Evolutionary conservation across 257 asterid species (phyloP), one percentile per base, ranked within the genome.

Genomic region (Agastache rugosa): DNA sequence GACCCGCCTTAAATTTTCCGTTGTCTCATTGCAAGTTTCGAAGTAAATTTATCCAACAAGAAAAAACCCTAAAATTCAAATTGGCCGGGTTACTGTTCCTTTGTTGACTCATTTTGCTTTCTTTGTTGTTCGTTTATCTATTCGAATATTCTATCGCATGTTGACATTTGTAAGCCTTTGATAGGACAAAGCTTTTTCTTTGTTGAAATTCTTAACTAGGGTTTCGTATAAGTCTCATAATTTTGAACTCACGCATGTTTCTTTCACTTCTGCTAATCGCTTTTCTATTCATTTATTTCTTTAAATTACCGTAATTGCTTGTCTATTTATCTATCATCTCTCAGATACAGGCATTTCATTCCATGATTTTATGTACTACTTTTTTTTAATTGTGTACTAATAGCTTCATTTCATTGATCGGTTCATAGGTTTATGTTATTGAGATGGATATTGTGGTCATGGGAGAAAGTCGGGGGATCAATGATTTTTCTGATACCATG

Each of bases 11-110:
- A 54, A 55, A n/a, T 72, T 71, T 62, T 19, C 9, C 42, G 37
- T 37, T 48, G 59, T 71, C 66, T 64, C 37, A n/a, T 75, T 72
- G 17, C 0, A 62, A 14, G 47, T 65, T 0, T 19, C 27, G 27
- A 10, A 17, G 66, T 22, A 39, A 48, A 51, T 75, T 81, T 50
- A 53, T 65, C 14, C 67, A 29, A 23, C 67, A 48, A 72, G 79
- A 37, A 25, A 25, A 84, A 91, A 83, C 88, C 96, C 90, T 89
- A 87, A 83, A 74, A 34, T 78, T 69, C 20, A 58, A 66, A 81
- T 56, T 69, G 65, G 63, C 31, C 41, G 19, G 67, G 8, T 19
- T 67, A n/a, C 22, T 63, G 15, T 58, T 50, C 11, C 34, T 75
- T 76, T 12, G 10, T 39, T 59, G 64, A 14, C 64, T 41, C 47